Conservation (phyloP, 257 asterid genomes). For the Capsicum baccatum region DNA sequence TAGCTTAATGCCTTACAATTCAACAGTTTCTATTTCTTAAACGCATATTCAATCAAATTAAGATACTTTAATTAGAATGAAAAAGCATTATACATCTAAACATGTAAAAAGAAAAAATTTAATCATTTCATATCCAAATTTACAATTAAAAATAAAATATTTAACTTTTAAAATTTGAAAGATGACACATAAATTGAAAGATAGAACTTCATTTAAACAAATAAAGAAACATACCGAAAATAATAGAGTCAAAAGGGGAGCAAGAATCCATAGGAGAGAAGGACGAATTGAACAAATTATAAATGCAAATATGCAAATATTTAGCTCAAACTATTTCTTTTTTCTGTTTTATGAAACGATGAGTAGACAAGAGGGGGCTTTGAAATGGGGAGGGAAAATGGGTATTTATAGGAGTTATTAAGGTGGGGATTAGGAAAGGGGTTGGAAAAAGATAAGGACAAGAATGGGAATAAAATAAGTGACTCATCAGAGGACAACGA, state of each 20-base stretch:
- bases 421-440: neutral
- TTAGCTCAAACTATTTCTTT: neutral
- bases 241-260: conserved; percentile 43
- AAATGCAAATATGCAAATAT: neutral
- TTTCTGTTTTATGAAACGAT: neutral
- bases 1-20: no score
- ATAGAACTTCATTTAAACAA: neutral
- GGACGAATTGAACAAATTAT: neutral
- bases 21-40: no score
- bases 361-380: neutral
- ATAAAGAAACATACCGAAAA: conserved; percentile 38
- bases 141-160: no score
- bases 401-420: conserved; percentile 25
- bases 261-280: conserved; percentile 39
- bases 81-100: no score
- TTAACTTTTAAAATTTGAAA: no score
- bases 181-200: no score
- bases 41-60: no score
- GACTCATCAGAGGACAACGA: conserved; percentile 28
- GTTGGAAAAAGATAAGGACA: neutral
- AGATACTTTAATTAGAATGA: no score
- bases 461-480: neutral
- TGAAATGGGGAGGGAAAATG: neutral
- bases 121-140: no score
- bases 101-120: no score